Conservation (phyloP, 2,329 filamentous ascomycete species). For the Chaetothyriales sp. region DNA sequence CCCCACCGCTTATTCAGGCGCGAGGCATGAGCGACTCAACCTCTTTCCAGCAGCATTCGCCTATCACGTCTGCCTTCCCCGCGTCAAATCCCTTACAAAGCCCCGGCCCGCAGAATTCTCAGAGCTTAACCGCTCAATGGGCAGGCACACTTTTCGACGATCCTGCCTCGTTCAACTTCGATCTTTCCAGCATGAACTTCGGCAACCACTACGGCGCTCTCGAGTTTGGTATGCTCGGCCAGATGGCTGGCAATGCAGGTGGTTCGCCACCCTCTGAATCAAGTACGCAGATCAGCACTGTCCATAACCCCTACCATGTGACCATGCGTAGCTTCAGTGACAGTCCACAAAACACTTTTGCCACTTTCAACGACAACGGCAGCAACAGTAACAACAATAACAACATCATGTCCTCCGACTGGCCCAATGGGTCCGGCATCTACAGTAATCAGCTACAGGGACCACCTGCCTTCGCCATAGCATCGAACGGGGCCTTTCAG, state of each 20-base stretch:
- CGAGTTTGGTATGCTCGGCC: slow-evolving; percentile 89
- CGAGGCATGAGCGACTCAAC: slow-evolving; percentile 27
- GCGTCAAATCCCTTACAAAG: slow-evolving; percentile 27
- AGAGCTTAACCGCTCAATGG: slow-evolving; percentile 22
- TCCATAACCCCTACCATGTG: slow-evolving; percentile 27
- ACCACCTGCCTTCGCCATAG: slow-evolving; percentile 47
- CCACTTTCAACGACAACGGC: slow-evolving; percentile 27
- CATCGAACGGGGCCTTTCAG: slow-evolving; percentile 41
- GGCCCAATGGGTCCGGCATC: slow-evolving; percentile 26
- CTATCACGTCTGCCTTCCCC: slow-evolving; percentile 56
- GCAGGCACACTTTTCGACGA: slow-evolving; percentile 63
- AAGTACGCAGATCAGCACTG: slow-evolving; percentile 31
- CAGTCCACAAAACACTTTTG: slow-evolving; percentile 28
- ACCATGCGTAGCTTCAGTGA: slow-evolving; percentile 27
- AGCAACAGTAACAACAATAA: slow-evolving; percentile 19
- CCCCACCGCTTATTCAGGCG: slow-evolving; percentile 30
- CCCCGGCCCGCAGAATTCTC: slow-evolving; percentile 26
- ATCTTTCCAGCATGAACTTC: slow-evolving; percentile 85
- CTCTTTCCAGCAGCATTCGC: slow-evolving; percentile 55
- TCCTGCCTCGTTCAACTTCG: slow-evolving; percentile 86
- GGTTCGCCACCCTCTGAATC: slow-evolving; percentile 59
- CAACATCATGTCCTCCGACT: slow-evolving; percentile 28
- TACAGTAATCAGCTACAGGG: slow-evolving; percentile 23
- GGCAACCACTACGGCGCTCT: slow-evolving; percentile 90
- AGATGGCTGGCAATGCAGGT: slow-evolving; percentile 85